A percentile compares a stretch with the other conserved stretches of the same genome.
Evolutionary conservation across 1,284 basidiomycete species (phyloP).

Genomic region (Ustilago crameri): DNA sequence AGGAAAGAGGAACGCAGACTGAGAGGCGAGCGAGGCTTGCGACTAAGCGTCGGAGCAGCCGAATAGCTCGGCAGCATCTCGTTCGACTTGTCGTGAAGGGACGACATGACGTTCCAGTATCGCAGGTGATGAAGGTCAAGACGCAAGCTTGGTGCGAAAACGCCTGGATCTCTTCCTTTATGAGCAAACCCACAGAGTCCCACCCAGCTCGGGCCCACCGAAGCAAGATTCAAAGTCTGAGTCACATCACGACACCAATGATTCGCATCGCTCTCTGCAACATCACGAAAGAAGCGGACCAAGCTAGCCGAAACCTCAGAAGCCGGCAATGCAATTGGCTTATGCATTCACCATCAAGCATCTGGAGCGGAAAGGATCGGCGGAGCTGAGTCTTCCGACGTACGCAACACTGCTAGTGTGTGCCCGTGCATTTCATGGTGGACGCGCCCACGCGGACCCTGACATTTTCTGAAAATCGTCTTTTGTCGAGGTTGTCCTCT

Average conservation of each 20-base stretch:
- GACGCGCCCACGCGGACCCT: not conserved
- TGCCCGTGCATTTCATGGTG: slow-evolving; percentile 13
- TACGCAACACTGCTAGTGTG: slow-evolving; percentile 13
- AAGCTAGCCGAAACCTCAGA: not conserved
- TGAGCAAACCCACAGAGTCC: too few relatives aligned
- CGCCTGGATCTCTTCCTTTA: too few relatives aligned
- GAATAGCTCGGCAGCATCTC: slow-evolving; percentile 28
- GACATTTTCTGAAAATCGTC: not conserved
- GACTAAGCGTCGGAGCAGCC: slow-evolving; percentile 3
- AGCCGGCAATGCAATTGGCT: slow-evolving; percentile 23
- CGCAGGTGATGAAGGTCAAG: slow-evolving; percentile 1
- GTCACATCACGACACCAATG: not conserved
- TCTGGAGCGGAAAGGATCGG: not conserved
- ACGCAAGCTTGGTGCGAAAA: not conserved
- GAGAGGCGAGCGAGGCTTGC: slow-evolving; percentile 16
- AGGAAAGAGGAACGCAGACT: slow-evolving; percentile 23
- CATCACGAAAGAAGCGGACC: not conserved
- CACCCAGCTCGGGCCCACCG: too few relatives aligned
- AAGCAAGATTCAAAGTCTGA: not conserved
- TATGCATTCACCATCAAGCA: not conserved
- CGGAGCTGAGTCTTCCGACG: slow-evolving; percentile 37
- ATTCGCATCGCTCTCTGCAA: too few relatives aligned
- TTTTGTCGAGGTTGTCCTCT: too few relatives aligned
- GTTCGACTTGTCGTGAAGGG: slow-evolving; percentile 13
- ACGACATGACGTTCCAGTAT: slow-evolving; percentile 9